These are phyloP conservation scores for Hericium erinaceus DNA, from an alignment of 768 basidiomycete species.

Conservation along the genomic window DNA sequence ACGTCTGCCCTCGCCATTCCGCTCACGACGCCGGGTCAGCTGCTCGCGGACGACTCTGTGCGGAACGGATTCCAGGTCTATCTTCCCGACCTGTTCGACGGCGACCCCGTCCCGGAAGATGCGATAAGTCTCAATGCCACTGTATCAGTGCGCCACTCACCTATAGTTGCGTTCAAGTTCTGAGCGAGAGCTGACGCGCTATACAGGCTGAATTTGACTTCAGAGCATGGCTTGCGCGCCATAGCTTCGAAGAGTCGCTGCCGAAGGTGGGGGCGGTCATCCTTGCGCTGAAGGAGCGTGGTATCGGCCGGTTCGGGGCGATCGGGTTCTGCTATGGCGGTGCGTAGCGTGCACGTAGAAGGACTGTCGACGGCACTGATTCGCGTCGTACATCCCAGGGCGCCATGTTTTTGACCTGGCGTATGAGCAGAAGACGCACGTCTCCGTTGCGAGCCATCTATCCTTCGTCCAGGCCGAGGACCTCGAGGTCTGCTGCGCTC, in stretches of 20 bases:
- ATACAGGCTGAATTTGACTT: neutral
- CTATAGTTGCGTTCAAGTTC: slow-evolving; percentile 3
- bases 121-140: slow-evolving; percentile 1
- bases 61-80: slow-evolving; percentile 26
- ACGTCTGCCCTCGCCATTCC: neutral
- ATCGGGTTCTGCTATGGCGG: slow-evolving; percentile 22
- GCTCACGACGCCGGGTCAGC: slow-evolving; percentile 16
- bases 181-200: neutral
- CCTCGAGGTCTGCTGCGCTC: slow-evolving; percentile 22
- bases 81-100: slow-evolving; percentile 11
- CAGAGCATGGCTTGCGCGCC: slow-evolving; percentile 5
- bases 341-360: neutral
- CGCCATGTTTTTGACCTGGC: slow-evolving; percentile 26
- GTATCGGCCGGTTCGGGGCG: slow-evolving; percentile 20
- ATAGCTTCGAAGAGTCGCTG: slow-evolving; percentile 12
- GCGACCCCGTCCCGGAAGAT: slow-evolving; percentile 19
- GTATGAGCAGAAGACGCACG: slow-evolving; percentile 30
- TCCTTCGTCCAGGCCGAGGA: slow-evolving; percentile 32
- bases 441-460: slow-evolving; percentile 36
- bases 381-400: neutral
- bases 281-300: slow-evolving; percentile 21
- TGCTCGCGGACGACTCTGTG: slow-evolving; percentile 36
- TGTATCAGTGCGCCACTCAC: neutral
- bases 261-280: slow-evolving; percentile 18
- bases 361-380: neutral